Evolutionary conservation across 2,329 filamentous ascomycete species (phyloP), one percentile per base, ranked within the genome.

Genomic region (Sporothrix mexicana): DNA sequence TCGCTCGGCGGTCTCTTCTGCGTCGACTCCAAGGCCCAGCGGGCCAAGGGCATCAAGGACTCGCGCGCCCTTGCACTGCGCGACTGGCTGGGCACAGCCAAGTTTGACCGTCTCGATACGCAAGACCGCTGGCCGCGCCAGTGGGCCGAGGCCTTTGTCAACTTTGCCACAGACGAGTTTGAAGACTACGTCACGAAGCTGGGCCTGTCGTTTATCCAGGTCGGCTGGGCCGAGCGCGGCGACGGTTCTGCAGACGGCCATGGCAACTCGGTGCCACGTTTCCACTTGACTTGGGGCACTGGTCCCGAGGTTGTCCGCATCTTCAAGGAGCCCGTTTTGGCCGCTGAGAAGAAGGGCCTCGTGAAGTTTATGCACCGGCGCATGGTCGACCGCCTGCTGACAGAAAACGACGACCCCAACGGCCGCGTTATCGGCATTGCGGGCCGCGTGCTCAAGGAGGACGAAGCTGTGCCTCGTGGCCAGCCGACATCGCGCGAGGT

Each of bases 111-210:
- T 59, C 83, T 85, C 17, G 75, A 74, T 30, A 76, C 78, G 30
- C 85, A 88, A 71, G 88, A 90, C 78, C 78, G 81, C 77, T 90
- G 88, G 88, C 88, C 88, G 55, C 83, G 85, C 9, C 81, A 83
- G 68, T 91, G 88, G 88, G 88, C 88, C n/a, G 84, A 88, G 78
- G 88, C 88, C 0, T 90, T 90, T 79, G 88, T 90, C 70, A 80
- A 90, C 79, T 90, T 91, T 78, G 88, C 88, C 1, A 80, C 85
- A 1, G 86, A 88, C 76, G 86, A 85, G 75, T 85, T 90, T 83
- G 88, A 90, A 80, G 74, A 76, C 30, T 91, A 90, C 73, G 83
- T 90, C 74, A 87, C 86, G 76, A 83, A 79, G 0, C 80, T 82
- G 6, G 88, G 88, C 1, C 76, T 89, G 20, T 82, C 84, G 0